Evolutionary conservation across 768 basidiomycete genomes (phyloP).

Genomic region (Hygrophorus pudorinus): DNA sequence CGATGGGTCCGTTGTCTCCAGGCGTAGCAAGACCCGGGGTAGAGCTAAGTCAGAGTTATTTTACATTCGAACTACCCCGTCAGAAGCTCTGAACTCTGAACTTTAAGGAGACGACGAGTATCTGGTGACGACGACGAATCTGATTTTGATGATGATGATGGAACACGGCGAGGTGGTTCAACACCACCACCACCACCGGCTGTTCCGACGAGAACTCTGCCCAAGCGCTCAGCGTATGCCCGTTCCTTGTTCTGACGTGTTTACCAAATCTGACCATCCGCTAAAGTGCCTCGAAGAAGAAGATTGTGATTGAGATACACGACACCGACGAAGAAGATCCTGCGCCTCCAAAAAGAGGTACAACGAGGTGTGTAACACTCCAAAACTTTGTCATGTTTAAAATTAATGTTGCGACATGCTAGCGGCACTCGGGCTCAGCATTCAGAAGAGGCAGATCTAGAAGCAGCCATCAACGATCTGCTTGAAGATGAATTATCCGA

Average conservation of each 20-base stretch:
- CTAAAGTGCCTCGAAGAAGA: constrained; percentile 30
- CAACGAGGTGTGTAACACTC: not conserved
- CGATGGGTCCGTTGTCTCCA: constrained; percentile 24
- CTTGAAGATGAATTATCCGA: constrained; percentile 20
- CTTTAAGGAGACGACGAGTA: constrained; percentile 42
- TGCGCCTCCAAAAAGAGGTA: constrained; percentile 4
- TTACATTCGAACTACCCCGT: not conserved
- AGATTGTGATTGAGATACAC: constrained; percentile 30
- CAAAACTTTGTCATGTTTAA: no score
- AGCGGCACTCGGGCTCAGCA: constrained; percentile 14
- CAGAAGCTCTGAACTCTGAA: not conserved
- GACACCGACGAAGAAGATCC: constrained; percentile 22
- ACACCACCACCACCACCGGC: constrained; percentile 22
- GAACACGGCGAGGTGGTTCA: constrained; percentile 20
- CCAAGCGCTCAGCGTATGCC: constrained; percentile 51
- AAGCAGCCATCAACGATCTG: constrained; percentile 28
- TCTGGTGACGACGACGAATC: constrained; percentile 41
- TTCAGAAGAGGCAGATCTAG: constrained; percentile 31
- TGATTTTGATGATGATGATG: constrained; percentile 25
- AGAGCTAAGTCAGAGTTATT: constrained; percentile 31
- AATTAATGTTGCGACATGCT: not conserved
- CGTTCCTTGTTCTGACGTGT: not conserved
- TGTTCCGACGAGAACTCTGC: constrained; percentile 39
- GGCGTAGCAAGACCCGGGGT: constrained; percentile 21
- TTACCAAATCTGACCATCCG: not conserved